Percentiles rank a stretch among this genome's conserved stretches.
These are phyloP conservation scores for Entophlyctis helioformis DNA, from an alignment of 192 early-diverging fungal species.

Conservation along the genomic window DNA sequence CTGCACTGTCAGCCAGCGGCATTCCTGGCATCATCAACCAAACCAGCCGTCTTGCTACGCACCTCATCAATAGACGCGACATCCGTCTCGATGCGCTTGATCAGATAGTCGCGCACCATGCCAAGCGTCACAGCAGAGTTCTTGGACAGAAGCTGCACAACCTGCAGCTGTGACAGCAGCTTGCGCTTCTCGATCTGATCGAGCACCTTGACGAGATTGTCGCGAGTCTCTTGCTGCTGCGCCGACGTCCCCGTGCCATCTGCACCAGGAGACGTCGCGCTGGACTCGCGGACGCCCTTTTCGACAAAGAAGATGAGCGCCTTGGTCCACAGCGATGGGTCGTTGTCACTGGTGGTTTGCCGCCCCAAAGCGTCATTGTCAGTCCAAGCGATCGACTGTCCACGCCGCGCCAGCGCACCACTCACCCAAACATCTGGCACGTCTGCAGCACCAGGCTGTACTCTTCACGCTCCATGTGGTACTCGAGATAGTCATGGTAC, in stretches of 20 bases:
- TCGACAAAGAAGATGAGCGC: constrained; percentile 33
- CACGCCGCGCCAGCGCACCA: too few species aligned
- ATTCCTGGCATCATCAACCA: not conserved
- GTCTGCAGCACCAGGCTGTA: constrained; percentile 50
- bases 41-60: not conserved
- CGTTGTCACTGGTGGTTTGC: constrained; percentile 17
- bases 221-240: not conserved
- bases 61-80: constrained; percentile 48
- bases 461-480: constrained; percentile 63
- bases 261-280: too few species aligned
- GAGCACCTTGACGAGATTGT: constrained; percentile 42
- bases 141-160: constrained; percentile 72
- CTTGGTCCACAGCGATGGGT: constrained; percentile 33
- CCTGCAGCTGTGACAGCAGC: constrained; percentile 78
- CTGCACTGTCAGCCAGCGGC: not conserved
- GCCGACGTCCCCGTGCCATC: constrained; percentile 1
- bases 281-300: constrained; percentile 11
- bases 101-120: constrained; percentile 75
- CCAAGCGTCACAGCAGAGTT: constrained; percentile 77
- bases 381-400: too few species aligned
- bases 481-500: constrained; percentile 50
- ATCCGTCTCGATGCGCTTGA: constrained; percentile 62
- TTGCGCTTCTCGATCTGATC: constrained; percentile 75
- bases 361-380: too few species aligned
- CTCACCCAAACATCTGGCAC: constrained; percentile 19